Conservation (phyloP, 768 basidiomycete genomes). For the Amanita exitialis region DNA sequence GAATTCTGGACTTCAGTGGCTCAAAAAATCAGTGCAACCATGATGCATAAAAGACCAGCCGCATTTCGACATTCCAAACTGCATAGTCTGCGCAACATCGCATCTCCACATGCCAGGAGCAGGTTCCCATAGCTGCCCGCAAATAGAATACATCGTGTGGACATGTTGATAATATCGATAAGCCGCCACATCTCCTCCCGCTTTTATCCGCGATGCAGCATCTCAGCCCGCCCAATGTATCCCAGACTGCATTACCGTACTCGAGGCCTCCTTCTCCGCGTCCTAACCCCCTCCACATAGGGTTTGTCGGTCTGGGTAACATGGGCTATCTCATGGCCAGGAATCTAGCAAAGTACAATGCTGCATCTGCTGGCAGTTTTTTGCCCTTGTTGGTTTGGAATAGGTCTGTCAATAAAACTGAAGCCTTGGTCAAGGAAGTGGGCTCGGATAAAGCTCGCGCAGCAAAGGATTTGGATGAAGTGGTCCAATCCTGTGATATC, state of each 20-base stretch:
- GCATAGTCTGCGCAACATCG: too few species aligned
- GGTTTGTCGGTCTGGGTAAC: slow-evolving; percentile 43
- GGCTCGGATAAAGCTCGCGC: slow-evolving; percentile 44
- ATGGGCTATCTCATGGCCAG: slow-evolving; percentile 74
- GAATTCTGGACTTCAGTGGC: not conserved
- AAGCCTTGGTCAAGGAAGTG: slow-evolving; percentile 45
- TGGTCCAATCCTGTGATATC: slow-evolving; percentile 62
- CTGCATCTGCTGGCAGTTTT: slow-evolving; percentile 21
- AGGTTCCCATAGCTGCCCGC: too few species aligned
- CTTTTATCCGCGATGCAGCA: too few species aligned
- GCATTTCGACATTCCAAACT: too few species aligned
- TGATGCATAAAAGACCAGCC: too few species aligned
- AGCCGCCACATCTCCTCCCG: too few species aligned
- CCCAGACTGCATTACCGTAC: slow-evolving; percentile 9
- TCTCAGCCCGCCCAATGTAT: not conserved
- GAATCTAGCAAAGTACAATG: slow-evolving; percentile 57
- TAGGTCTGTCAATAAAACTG: slow-evolving; percentile 51
- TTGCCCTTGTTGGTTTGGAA: slow-evolving; percentile 69
- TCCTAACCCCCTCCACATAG: slow-evolving; percentile 20
- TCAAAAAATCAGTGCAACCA: too few species aligned
- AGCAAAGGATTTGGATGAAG: slow-evolving; percentile 44
- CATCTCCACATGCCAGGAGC: too few species aligned
- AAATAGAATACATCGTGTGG: too few species aligned
- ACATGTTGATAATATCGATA: too few species aligned
- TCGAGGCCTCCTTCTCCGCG: slow-evolving; percentile 13